Base-by-base conservation (phyloP, 805 yeast species). In the Ogataea pignaliae region DNA sequence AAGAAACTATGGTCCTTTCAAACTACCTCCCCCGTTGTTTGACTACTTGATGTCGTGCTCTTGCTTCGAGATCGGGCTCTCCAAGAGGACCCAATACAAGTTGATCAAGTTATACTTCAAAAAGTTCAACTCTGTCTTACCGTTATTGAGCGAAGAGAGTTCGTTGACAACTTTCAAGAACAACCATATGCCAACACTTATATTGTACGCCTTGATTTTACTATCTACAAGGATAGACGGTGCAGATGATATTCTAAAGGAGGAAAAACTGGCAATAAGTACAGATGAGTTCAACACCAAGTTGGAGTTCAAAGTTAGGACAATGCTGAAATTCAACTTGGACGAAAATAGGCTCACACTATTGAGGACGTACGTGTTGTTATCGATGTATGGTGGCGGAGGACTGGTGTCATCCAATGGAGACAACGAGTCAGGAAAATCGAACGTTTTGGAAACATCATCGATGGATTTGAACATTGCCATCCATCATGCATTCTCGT, bases 121-220 rank as follows among this genome's bases (percentile, higher is more conserved):
- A 44, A 66, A 68, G 37, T 52, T 72, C 11, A 71, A 73, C 52
- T 54, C 63, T 14, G 46, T 71, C 2, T 59, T 72, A 39, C 78
- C 78, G 2, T 51, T 73, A 26, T 52, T 73, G 5, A 67, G 69
- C 48, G 70, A 67, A 53, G 57, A 55, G 17, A 65, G 65, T 36
- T 70, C 73, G 1, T 51, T 55, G 65, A 62, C 66, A 54, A 44
- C 59, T 51, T 45, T 70, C 59, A 53, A 58, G 47, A 43, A 59
- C 48, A 42, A 68, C 57, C 47, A 63, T 57, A 53, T 70, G 61
- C 55, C 76, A 58, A 69, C 71, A 9, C 50, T 71, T 15, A 57
- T 72, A 29, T 46, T 67, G 15, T 73, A 72, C 43, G 72, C 76
- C 1, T 66, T 73, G 32, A 57, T 72, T n/a, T 53, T 73, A 16